Percentiles rank a stretch among this genome's conserved stretches.
Conservation (phyloP, 495 filamentous ascomycete genomes). For the Daldinia childiae region DNA sequence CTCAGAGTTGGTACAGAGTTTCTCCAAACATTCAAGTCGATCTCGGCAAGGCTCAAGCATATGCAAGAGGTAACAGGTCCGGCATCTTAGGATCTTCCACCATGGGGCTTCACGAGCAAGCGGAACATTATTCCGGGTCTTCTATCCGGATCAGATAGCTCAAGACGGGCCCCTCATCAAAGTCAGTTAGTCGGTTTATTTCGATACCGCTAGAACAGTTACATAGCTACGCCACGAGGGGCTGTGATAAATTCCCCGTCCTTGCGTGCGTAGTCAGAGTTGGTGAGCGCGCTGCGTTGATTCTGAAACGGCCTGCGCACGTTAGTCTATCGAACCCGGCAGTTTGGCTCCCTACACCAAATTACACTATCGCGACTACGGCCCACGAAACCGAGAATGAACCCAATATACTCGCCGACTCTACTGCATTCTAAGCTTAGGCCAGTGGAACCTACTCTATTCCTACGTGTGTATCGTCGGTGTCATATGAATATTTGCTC, state of each 20-base stretch:
- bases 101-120: slow-evolving; percentile 10
- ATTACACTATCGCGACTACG: slow-evolving; percentile 33
- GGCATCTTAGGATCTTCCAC: slow-evolving; percentile 17
- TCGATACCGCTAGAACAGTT: slow-evolving; percentile 21
- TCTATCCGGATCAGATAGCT: slow-evolving; percentile 19
- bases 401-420: slow-evolving; percentile 12
- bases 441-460: slow-evolving; percentile 19
- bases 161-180: slow-evolving; percentile 19
- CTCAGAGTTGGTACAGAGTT: slow-evolving; percentile 14
- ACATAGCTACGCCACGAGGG: slow-evolving; percentile 23
- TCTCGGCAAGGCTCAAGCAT: slow-evolving; percentile 22
- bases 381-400: slow-evolving; percentile 28
- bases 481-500: slow-evolving; percentile 30
- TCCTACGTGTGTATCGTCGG: slow-evolving; percentile 12
- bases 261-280: slow-evolving; percentile 16
- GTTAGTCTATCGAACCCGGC: slow-evolving; percentile 30
- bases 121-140: slow-evolving; percentile 29
- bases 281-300: slow-evolving; percentile 21
- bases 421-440: slow-evolving; percentile 20
- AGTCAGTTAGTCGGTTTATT: slow-evolving; percentile 11
- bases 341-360: slow-evolving; percentile 28
- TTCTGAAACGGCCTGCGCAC: slow-evolving; percentile 33
- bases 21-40: slow-evolving; percentile 15
- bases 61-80: slow-evolving; percentile 29
- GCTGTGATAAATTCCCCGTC: slow-evolving; percentile 6